These are phyloP conservation scores for Plicaturopsis crispa DNA, from an alignment of 768 basidiomycete species.

Conservation along the genomic window DNA sequence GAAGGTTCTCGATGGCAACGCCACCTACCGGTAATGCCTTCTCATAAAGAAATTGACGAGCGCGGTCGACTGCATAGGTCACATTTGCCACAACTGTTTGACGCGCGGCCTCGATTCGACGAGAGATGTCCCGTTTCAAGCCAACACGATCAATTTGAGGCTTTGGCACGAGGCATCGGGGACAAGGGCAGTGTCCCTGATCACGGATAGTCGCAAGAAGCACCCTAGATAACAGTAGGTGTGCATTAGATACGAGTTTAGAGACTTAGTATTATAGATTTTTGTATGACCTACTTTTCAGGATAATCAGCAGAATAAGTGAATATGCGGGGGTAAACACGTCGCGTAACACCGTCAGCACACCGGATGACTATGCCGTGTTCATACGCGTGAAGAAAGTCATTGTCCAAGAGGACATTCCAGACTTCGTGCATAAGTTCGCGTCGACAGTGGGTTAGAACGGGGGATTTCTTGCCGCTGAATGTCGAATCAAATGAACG, in stretches of 20 bases:
- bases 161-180: constrained; percentile 17
- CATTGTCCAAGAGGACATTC: constrained; percentile 12
- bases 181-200: constrained; percentile 20
- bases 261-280: not conserved
- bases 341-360: constrained; percentile 11
- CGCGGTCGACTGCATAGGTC: not conserved
- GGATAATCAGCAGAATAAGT: constrained; percentile 22
- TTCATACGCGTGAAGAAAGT: constrained; percentile 16
- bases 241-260: not conserved
- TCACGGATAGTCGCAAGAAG: constrained; percentile 17
- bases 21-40: not conserved
- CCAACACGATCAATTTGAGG: constrained; percentile 15
- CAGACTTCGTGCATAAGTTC: constrained; percentile 19
- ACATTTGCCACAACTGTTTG: not conserved
- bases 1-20: constrained; percentile 1
- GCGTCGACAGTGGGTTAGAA: constrained; percentile 9
- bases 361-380: constrained; percentile 17
- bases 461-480: not conserved
- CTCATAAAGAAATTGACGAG: constrained; percentile 3
- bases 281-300: constrained; percentile 4
- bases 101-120: not conserved
- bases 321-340: constrained; percentile 14
- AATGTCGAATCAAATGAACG: too few species aligned
- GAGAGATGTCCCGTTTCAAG: constrained; percentile 7
- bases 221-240: constrained; percentile 5